These are phyloP conservation scores for Cymbopogon citratus DNA, from an alignment of 176 grass and related monocot species.

Conservation along the genomic window DNA sequence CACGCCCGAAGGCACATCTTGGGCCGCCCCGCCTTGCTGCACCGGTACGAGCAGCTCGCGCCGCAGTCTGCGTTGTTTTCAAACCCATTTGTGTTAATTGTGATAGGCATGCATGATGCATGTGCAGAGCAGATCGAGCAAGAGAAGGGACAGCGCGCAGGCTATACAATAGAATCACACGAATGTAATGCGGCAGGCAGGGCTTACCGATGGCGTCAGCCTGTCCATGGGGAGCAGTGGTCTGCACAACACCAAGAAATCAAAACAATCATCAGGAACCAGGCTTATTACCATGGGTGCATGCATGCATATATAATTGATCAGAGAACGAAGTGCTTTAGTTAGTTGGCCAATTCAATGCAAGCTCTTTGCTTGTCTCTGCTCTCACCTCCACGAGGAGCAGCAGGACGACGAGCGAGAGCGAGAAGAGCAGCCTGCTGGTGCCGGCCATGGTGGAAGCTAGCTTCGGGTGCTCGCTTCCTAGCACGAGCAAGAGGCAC, in stretches of 20 bases:
- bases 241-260: neutral
- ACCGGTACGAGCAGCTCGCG: conserved; percentile 44
- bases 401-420: neutral
- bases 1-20: conserved; percentile 63
- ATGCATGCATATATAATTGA: neutral
- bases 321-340: neutral
- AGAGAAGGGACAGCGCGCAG: neutral
- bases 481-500: neutral
- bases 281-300: neutral
- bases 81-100: neutral
- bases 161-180: neutral
- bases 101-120: neutral
- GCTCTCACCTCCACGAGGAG: neutral
- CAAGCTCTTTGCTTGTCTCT: neutral
- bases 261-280: neutral
- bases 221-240: conserved; percentile 25
- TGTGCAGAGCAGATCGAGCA: neutral
- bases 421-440: neutral
- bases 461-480: neutral
- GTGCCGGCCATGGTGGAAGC: neutral
- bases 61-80: conserved; percentile 33
- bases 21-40: conserved; percentile 60
- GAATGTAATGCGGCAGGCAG: neutral
- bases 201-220: conserved; percentile 22
- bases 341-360: no score